A percentile compares a stretch with the other conserved stretches of the same genome.
Evolutionary conservation across 257 asterid species (phyloP).

Genomic region (Nicotiana otophora): DNA sequence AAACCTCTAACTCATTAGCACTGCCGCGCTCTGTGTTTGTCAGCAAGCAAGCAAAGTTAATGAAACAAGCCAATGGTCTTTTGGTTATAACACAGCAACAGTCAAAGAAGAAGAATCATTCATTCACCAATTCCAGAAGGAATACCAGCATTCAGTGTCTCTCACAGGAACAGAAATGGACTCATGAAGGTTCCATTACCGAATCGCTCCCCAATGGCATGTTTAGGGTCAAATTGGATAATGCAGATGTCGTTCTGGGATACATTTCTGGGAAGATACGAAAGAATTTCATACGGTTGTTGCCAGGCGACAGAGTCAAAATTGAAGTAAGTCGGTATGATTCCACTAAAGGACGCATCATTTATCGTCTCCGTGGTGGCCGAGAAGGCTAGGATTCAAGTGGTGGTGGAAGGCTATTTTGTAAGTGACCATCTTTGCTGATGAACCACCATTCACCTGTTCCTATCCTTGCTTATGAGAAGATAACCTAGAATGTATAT

Average conservation of each 20-base stretch:
- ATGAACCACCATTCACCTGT: not conserved
- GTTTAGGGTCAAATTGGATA: conserved; percentile 23
- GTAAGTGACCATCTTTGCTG: not conserved
- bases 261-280: conserved; percentile 27
- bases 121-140: not conserved
- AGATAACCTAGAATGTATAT: conserved; percentile 5
- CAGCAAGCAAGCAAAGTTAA: not conserved
- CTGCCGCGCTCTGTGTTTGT: conserved; percentile 1
- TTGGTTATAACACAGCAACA: not conserved
- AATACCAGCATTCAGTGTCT: conserved; percentile 5
- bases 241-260: conserved; percentile 20
- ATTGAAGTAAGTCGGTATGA: conserved; percentile 19
- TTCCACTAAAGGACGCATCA: conserved; percentile 18
- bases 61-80: not conserved
- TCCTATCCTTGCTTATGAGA: conserved; percentile 2
- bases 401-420: not conserved
- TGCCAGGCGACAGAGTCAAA: conserved; percentile 18
- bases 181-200: conserved; percentile 19
- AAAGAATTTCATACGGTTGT: conserved; percentile 17
- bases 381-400: conserved; percentile 5
- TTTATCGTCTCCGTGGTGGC: conserved; percentile 20
- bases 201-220: conserved; percentile 28
- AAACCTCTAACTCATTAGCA: not conserved
- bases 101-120: not conserved
- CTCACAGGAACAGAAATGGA: conserved; percentile 14